Percentiles rank a stretch among this genome's conserved stretches.
phyloP scores from a whole-genome alignment of 2,329 filamentous ascomycete species.

The Fusarium multiceps region DNA sequence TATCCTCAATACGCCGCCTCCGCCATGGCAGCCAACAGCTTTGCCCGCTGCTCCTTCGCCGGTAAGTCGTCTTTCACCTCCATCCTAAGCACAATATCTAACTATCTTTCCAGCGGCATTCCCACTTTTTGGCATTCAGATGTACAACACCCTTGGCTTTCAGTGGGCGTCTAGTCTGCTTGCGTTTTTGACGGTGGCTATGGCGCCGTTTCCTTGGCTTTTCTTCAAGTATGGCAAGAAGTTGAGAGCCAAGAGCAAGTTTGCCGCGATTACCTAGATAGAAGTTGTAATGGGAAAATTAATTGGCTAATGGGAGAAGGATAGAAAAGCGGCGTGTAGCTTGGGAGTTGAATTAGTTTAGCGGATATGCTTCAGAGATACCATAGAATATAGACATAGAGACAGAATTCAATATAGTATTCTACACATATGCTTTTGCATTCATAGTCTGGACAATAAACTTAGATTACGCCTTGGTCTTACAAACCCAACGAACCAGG shows the following conservation, averaged over 20 bases:
- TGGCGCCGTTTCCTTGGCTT: constrained; percentile 37
- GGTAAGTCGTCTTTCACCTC: not conserved
- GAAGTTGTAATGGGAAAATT: not conserved
- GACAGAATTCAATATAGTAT: not conserved
- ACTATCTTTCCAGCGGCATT: constrained; percentile 15
- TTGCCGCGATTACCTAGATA: constrained; percentile 10
- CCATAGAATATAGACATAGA: constrained; percentile 1
- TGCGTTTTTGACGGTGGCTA: constrained; percentile 31
- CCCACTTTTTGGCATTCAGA: constrained; percentile 26
- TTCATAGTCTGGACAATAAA: too few species aligned
- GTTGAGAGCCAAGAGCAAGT: constrained; percentile 32
- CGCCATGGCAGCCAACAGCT: constrained; percentile 39
- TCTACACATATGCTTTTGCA: not conserved
- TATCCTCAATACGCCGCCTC: constrained; percentile 38
- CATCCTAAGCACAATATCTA: accelerated
- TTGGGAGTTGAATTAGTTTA: accelerated
- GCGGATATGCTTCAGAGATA: not conserved
- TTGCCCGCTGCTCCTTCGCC: constrained; percentile 34
- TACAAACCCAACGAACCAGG: not conserved
- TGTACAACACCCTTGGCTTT: constrained; percentile 37
- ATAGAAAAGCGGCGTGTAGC: accelerated
- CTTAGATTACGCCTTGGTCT: accelerated
- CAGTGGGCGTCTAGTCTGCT: constrained; percentile 37
- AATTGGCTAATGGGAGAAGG: accelerated
- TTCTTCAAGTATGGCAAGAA: constrained; percentile 40